phyloP scores from a whole-genome alignment of 352 stramenopile genomes.

The Pythium pyrilobum region DNA sequence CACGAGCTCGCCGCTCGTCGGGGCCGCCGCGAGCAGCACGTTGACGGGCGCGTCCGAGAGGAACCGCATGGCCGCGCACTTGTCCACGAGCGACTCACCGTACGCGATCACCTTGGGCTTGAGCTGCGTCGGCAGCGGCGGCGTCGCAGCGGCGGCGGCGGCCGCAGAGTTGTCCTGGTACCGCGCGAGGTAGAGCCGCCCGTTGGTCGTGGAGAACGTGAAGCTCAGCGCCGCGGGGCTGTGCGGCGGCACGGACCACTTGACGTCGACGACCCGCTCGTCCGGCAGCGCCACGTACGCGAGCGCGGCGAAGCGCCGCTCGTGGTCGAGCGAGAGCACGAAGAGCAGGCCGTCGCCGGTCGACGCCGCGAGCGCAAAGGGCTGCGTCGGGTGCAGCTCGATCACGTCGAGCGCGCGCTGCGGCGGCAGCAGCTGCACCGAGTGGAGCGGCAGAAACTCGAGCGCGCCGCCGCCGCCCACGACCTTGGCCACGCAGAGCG shows the following conservation, averaged over 20 bases:
- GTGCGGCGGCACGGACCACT: slow-evolving; percentile 42
- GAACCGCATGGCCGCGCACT: slow-evolving; percentile 38
- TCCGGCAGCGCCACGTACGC: slow-evolving; percentile 41
- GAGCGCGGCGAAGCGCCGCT: slow-evolving; percentile 58
- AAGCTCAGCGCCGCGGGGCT: slow-evolving; percentile 38
- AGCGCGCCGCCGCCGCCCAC: slow-evolving; percentile 36
- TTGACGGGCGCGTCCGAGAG: slow-evolving; percentile 37
- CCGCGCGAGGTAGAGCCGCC: slow-evolving; percentile 42
- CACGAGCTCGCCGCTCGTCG: slow-evolving; percentile 31
- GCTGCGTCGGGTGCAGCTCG: slow-evolving; percentile 50
- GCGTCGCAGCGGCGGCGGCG: neutral
- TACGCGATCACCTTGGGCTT: slow-evolving; percentile 41
- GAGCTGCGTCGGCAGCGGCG: slow-evolving; percentile 21
- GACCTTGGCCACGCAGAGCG: slow-evolving; percentile 44
- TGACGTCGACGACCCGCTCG: slow-evolving; percentile 49
- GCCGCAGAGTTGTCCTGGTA: slow-evolving; percentile 25
- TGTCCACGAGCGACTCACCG: slow-evolving; percentile 25
- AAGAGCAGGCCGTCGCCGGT: slow-evolving; percentile 41
- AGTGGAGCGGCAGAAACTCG: slow-evolving; percentile 64
- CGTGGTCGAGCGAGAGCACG: slow-evolving; percentile 62
- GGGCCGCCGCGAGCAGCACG: slow-evolving; percentile 44
- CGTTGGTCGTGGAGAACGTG: slow-evolving; percentile 48
- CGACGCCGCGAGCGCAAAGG: slow-evolving; percentile 48
- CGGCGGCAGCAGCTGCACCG: slow-evolving; percentile 32
- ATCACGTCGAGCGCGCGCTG: slow-evolving; percentile 43